Conservation (phyloP, 257 asterid species). For the Plectranthus barbatus region DNA sequence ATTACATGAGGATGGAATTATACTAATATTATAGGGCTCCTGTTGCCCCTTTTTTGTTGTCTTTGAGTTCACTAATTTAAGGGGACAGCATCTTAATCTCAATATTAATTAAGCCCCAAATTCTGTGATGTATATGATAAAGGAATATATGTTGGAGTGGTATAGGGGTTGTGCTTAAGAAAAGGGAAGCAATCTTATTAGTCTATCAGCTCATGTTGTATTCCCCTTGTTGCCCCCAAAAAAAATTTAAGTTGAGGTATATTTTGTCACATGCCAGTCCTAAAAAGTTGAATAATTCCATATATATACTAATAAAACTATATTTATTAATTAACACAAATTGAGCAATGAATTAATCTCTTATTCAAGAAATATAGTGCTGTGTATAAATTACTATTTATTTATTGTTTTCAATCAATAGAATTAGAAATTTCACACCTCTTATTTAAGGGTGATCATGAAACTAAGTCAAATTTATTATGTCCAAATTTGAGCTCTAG, state of each 20-base stretch:
- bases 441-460: no score
- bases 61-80: neutral
- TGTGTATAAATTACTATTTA: no score
- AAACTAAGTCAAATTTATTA: no score
- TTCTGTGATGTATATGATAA: constrained; percentile 9
- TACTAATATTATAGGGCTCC: neutral
- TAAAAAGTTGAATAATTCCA: no score
- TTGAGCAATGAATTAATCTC: no score
- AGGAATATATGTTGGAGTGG: constrained; percentile 11
- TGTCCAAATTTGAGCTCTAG: no score
- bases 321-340: no score
- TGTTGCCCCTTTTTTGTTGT: constrained; percentile 1
- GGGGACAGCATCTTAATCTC: constrained; percentile 15
- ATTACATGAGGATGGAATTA: neutral
- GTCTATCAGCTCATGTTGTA: neutral
- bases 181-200: constrained; percentile 7
- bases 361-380: no score
- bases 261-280: no score
- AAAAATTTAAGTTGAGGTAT: neutral
- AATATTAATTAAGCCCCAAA: constrained; percentile 17
- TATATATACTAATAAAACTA: no score
- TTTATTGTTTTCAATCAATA: no score
- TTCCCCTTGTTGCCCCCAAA: neutral
- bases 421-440: no score
- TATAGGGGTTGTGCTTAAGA: neutral